phyloP scores from a whole-genome alignment of 2,329 filamentous ascomycete species.

The Dactylonectria estremocensis region DNA sequence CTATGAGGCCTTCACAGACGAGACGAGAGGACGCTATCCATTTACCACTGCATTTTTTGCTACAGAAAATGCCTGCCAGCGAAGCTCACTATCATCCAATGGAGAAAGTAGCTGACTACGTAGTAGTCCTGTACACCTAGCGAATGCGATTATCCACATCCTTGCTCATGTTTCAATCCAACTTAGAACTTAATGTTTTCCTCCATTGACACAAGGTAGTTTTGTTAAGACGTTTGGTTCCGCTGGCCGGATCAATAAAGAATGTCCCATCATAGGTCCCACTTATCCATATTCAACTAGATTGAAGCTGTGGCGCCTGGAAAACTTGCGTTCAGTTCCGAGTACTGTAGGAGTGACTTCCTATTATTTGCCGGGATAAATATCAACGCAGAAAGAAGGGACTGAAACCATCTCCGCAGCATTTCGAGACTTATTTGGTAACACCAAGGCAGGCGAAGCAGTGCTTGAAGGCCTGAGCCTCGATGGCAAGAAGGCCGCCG shows the following conservation, averaged over 20 bases:
- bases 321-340: not conserved
- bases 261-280: not conserved
- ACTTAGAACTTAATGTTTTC: too few relatives aligned
- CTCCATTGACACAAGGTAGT: too few relatives aligned
- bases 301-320: not conserved
- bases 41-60: too few relatives aligned
- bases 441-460: constrained; percentile 51
- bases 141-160: too few relatives aligned
- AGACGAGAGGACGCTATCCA: too few relatives aligned
- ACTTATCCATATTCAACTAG: not conserved
- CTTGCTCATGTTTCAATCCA: too few relatives aligned
- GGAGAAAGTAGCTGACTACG: too few relatives aligned
- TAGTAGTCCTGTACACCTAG: too few relatives aligned
- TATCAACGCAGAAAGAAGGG: not conserved
- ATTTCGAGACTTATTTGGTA: constrained; percentile 49
- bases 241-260: not conserved
- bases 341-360: not conserved
- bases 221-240: not conserved
- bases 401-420: not conserved
- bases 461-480: constrained; percentile 55
- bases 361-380: not conserved
- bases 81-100: too few relatives aligned
- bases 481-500: constrained; percentile 56
- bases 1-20: too few relatives aligned
- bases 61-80: too few relatives aligned